These are phyloP conservation scores for Paxillus ammoniavirescens DNA, from an alignment of 768 basidiomycete genomes.

Conservation along the genomic window DNA sequence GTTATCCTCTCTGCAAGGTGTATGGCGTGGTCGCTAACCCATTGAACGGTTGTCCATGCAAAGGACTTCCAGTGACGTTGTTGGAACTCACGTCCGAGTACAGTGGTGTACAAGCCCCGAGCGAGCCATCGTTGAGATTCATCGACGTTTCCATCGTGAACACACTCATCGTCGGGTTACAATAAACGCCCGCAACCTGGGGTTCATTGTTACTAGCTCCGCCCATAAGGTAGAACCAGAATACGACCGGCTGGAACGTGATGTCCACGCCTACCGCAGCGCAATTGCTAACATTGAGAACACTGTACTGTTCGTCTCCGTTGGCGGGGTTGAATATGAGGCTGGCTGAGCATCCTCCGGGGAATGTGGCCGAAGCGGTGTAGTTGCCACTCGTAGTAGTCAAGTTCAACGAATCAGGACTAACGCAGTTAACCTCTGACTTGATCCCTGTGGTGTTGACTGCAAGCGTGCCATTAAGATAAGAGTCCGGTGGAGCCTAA, in stretches of 20 bases:
- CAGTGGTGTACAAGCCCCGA: slow-evolving; percentile 36
- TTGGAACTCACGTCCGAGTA: slow-evolving; percentile 37
- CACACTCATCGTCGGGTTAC: slow-evolving; percentile 47
- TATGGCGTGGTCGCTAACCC: slow-evolving; percentile 39
- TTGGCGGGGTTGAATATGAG: slow-evolving; percentile 37
- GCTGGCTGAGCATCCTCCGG: slow-evolving; percentile 43
- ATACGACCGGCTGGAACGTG: slow-evolving; percentile 57
- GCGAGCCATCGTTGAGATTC: slow-evolving; percentile 41
- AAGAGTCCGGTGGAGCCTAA: slow-evolving; percentile 42
- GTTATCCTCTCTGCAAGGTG: not conserved
- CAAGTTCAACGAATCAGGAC: slow-evolving; percentile 32
- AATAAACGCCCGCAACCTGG: slow-evolving; percentile 55
- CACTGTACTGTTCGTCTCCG: slow-evolving; percentile 50
- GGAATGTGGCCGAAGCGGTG: slow-evolving; percentile 43
- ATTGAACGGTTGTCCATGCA: slow-evolving; percentile 53
- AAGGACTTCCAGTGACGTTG: slow-evolving; percentile 49
- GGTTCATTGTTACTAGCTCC: slow-evolving; percentile 25
- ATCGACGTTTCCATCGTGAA: slow-evolving; percentile 43
- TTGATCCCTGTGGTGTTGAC: slow-evolving; percentile 50
- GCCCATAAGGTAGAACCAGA: slow-evolving; percentile 55
- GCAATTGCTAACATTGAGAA: slow-evolving; percentile 36
- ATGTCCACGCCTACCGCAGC: slow-evolving; percentile 30
- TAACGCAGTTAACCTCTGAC: slow-evolving; percentile 48
- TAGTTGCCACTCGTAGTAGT: slow-evolving; percentile 27
- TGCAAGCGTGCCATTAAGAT: slow-evolving; percentile 52